Base-by-base conservation (phyloP, 2,329 filamentous ascomycete species). In the Cladophialophora immunda region DNA sequence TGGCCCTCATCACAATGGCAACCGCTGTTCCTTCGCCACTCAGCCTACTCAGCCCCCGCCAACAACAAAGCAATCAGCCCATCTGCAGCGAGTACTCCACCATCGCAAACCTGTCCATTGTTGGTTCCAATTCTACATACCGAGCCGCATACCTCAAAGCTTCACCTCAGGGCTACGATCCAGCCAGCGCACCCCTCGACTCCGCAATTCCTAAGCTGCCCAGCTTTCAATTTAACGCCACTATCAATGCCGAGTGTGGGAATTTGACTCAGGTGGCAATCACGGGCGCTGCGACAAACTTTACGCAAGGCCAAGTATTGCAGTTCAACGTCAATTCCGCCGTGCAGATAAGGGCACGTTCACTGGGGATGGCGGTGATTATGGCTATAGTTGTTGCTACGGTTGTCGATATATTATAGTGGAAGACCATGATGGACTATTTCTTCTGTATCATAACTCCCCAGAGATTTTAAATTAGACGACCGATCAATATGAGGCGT, bases 101-200 rank as follows among this genome's bases (percentile, higher is more conserved):
- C 30, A 65, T 66, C 52, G 64, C 64, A 34, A 68, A 69, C 55
- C 68, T 72, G 53, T 69, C 67, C 27, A 70, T 65, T 6, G 67
- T 68, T 27, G 55, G 34, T 8, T 34, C 57, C 22, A 74, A 71
- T 58, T 62, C 70, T n/a, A 64, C 69, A 52, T 73, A 69, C 62
- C 71, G 55, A 52, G 68, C 73, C 54, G 54, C 66, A 8, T 70
- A 69, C 27, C 52, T 66, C 19, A 34, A 22, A 9, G 70, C 61
- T 60, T 64, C 57, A 62, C 41, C 66, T 62, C 52, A 64, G 22
- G 70, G 64, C 68, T 70, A 65, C 60, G 70, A 68, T 58, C 62
- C 62, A 17, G 61, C 68, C 19, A 47, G 62, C 15, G 68, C 62
- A 4, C 65, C 65, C 13, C 65, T 70, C 34, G 68, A 70, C 53